Evolutionary conservation across 768 basidiomycete genomes (phyloP).

Genomic region (Neoboletus brunneissimus): DNA sequence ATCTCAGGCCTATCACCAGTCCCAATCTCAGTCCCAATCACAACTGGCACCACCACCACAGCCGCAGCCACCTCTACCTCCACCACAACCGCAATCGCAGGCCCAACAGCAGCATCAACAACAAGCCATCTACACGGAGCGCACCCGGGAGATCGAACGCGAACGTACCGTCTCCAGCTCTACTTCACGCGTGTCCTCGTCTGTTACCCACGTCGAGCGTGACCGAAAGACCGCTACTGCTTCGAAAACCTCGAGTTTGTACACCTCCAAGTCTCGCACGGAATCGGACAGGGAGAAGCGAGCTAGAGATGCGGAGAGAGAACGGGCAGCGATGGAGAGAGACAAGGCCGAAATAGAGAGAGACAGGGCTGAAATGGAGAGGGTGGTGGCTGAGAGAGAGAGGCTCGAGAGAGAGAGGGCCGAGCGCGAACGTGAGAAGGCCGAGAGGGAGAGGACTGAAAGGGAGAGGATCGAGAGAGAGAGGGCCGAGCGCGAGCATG

Average conservation of each 20-base stretch:
- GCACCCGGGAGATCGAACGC: constrained; percentile 23
- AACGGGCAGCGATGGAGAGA: constrained; percentile 13
- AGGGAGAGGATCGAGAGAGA: constrained; percentile 2
- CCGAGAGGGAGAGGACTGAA: constrained; percentile 10
- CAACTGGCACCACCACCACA: background rate
- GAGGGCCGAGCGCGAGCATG: background rate
- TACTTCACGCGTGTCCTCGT: constrained; percentile 25
- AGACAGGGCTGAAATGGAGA: constrained; percentile 8
- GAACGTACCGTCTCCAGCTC: constrained; percentile 27
- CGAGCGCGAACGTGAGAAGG: background rate
- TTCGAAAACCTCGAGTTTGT: constrained; percentile 37
- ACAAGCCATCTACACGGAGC: constrained; percentile 24
- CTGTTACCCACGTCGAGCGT: constrained; percentile 19
- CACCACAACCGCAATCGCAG: background rate
- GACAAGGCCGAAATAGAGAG: constrained; percentile 11
- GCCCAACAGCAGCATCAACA: background rate
- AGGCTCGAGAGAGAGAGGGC: constrained; percentile 2
- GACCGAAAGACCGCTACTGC: constrained; percentile 26
- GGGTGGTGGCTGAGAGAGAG: constrained; percentile 7
- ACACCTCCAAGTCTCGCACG: constrained; percentile 12
- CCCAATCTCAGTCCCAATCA: constrained; percentile 9
- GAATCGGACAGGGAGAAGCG: constrained; percentile 27
- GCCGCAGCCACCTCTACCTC: background rate
- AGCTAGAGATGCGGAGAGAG: constrained; percentile 20
- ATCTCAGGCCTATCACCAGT: constrained; percentile 13